Evolutionary conservation across 2,329 filamentous ascomycete genomes (phyloP).

Genomic region (Capronia coronata): DNA sequence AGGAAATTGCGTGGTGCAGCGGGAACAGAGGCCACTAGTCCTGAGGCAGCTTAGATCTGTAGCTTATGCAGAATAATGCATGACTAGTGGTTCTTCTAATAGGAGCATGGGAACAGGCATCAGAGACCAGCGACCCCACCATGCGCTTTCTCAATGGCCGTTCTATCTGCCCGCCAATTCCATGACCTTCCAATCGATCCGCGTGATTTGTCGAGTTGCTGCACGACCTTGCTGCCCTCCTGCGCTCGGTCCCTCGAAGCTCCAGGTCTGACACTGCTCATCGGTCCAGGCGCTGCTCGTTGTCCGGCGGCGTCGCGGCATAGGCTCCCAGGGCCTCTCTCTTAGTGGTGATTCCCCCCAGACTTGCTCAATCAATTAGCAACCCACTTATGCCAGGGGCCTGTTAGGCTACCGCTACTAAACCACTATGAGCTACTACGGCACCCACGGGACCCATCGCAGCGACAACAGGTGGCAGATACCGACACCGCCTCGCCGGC

Average conservation of each 20-base stretch:
- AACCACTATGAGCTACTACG: neutral
- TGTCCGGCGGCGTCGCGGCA: neutral
- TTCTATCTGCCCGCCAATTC: neutral
- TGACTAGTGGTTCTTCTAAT: neutral
- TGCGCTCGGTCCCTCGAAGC: neutral
- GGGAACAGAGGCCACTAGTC: neutral
- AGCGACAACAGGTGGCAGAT: conserved; percentile 1
- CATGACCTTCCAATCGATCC: neutral
- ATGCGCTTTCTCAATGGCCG: neutral
- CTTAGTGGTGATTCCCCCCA: neutral
- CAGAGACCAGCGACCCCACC: neutral
- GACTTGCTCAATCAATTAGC: neutral
- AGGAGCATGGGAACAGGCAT: neutral
- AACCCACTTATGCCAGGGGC: neutral
- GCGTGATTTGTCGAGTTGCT: neutral
- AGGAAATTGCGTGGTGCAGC: neutral
- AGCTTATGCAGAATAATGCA: neutral
- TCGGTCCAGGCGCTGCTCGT: conserved; percentile 1
- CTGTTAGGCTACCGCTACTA: neutral
- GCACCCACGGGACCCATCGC: neutral
- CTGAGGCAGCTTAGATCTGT: neutral
- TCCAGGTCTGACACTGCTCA: neutral
- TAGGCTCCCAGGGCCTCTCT: neutral
- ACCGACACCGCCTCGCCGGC: conserved; percentile 19
- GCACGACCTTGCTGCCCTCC: neutral